Conservation (phyloP, 1,284 basidiomycete genomes). For the Leccinum pachyderme region DNA sequence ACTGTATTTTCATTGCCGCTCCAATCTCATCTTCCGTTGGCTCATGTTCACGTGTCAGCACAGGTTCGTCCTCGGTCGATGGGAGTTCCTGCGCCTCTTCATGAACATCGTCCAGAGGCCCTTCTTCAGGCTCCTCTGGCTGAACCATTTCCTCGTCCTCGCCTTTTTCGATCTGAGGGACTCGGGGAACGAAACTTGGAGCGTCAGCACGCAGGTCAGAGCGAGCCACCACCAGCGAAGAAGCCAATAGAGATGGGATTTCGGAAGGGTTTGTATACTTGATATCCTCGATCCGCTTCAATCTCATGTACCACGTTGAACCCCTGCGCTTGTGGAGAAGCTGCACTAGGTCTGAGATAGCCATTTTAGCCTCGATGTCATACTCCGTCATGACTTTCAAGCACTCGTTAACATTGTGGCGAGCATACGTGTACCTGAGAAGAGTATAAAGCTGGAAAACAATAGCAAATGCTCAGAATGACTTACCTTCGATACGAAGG, state of each 20-base stretch:
- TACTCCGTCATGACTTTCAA: conserved; percentile 19
- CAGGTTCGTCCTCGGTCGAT: conserved; percentile 5
- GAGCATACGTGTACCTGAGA: conserved; percentile 17
- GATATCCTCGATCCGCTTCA: conserved; percentile 20
- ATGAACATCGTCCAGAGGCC: conserved; percentile 16
- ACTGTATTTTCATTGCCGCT: conserved; percentile 21
- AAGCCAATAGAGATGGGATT: conserved; percentile 19
- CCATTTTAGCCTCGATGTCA: conserved; percentile 15
- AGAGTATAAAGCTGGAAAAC: not conserved
- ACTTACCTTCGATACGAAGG: conserved; percentile 19
- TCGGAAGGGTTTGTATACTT: conserved; percentile 18
- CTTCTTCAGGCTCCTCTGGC: conserved; percentile 9
- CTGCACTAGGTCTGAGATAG: conserved; percentile 25
- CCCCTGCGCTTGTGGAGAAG: conserved; percentile 19
- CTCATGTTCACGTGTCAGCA: conserved; percentile 14
- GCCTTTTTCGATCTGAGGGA: not conserved
- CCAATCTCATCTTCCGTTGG: conserved; percentile 20
- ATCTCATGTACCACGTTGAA: not conserved
- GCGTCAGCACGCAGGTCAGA: conserved; percentile 17
- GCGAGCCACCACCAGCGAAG: conserved; percentile 15
- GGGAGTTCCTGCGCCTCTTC: conserved; percentile 17
- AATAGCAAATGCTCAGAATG: rapidly evolving
- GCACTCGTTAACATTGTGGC: conserved; percentile 3
- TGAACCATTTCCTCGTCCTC: conserved; percentile 4
- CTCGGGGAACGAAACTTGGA: conserved; percentile 14